These are phyloP conservation scores for Rhodamnia argentea DNA, from an alignment of 345 rosid species.

Conservation along the genomic window DNA sequence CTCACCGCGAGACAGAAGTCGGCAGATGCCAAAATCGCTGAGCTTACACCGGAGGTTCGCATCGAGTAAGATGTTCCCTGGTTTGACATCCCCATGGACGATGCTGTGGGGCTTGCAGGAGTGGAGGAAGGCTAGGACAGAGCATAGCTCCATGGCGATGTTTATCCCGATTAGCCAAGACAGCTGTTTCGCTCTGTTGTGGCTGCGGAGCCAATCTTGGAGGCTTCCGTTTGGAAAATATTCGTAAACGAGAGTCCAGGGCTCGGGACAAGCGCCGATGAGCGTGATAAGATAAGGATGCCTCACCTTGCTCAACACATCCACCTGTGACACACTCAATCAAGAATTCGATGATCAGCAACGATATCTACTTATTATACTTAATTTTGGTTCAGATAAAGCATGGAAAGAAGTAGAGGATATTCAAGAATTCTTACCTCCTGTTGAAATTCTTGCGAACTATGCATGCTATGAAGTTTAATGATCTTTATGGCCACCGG, in stretches of 20 bases:
- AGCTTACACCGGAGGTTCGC: conserved; percentile 53
- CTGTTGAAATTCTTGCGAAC: not conserved
- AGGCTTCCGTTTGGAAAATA: conserved; percentile 80
- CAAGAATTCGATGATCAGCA: too few relatives aligned
- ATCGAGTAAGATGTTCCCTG: conserved; percentile 72
- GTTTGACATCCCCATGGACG: conserved; percentile 78
- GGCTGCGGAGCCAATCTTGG: conserved; percentile 65
- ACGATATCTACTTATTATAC: too few relatives aligned
- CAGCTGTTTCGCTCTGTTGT: conserved; percentile 54
- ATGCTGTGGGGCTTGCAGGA: conserved; percentile 61
- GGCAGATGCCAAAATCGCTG: conserved; percentile 19
- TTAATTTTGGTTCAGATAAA: not conserved
- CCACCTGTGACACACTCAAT: not conserved
- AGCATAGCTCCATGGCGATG: conserved; percentile 59
- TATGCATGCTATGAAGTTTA: not conserved
- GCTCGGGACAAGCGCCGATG: conserved; percentile 75
- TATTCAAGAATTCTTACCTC: not conserved
- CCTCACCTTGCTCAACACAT: conserved; percentile 26
- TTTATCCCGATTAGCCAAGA: conserved; percentile 73
- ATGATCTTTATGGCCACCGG: conserved; percentile 1
- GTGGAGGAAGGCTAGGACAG: conserved; percentile 75
- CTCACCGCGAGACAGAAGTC: not conserved
- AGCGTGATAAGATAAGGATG: conserved; percentile 77
- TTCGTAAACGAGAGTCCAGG: conserved; percentile 63
- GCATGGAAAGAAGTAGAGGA: not conserved